Evolutionary conservation across 345 rosid genomes (phyloP), one percentile per base, ranked within the genome.

Genomic region (Lumnitzera racemosa): DNA sequence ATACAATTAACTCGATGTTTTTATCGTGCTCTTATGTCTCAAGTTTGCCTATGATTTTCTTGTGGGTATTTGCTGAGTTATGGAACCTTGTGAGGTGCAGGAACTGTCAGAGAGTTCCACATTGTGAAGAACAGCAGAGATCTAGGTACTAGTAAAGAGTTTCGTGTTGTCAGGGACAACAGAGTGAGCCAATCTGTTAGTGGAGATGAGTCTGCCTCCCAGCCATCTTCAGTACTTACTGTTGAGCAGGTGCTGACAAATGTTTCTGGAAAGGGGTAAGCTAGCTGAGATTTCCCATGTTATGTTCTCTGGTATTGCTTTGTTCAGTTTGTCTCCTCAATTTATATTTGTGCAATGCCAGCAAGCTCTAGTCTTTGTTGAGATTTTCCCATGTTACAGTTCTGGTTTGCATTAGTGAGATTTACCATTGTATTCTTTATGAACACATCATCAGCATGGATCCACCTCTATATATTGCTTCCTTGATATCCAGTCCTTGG

Each of bases 161-260:
- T 80, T 48, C 84, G 81, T 14, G 80, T 88, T 49, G 91, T 88
- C 66, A 79, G 84, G 66, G 96, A 88, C 79, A 91, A 84, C 70
- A 83, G 91, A 70, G 74, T 81, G 63, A 84, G 71, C 49, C 74
- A 41, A 48, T 77, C 64, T 70, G 55, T 68, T 61, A 67, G 58
- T 74, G 70, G 53, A 62, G 96, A 86, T 57, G 79, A 79, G 62
- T 74, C 84, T 65, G 71, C 76, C 59, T 61, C 66, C 16, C 66
- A 53, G 24, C 76, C 70, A 58, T 71, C 61, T 47, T 72, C 76
- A 27, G 58, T 62, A 12, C 69, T 78, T 52, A 27, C 64, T 52
- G 67, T 65, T 14, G 79, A 72, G 50, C 69, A 75, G 55, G 76
- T 65, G 27, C 50, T 15, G 41, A 59, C 62, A 15, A 53, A 47